Percentiles rank a stretch among this genome's conserved stretches.
phyloP scores from a whole-genome alignment of 2,329 filamentous ascomycete species.

The Byssoonygena ceratinophila region DNA sequence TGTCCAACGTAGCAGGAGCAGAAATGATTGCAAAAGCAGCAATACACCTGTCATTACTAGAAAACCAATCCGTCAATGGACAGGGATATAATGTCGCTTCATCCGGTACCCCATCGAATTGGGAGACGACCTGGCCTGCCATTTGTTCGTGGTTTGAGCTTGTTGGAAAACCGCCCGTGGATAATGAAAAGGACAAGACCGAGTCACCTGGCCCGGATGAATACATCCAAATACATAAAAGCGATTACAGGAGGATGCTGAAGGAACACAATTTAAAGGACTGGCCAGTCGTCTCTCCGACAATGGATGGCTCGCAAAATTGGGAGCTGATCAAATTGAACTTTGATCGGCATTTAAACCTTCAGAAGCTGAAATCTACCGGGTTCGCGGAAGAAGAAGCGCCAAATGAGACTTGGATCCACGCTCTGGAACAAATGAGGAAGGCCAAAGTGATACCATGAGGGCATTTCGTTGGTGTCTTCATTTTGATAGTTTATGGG shows the following conservation, averaged over 20 bases:
- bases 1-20: conserved; percentile 11
- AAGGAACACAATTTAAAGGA: conserved; percentile 12
- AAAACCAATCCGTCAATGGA: conserved; percentile 10
- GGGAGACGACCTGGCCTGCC: conserved; percentile 14
- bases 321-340: conserved; percentile 16
- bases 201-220: conserved; percentile 11
- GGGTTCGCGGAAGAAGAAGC: conserved; percentile 14
- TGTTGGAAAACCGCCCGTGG: conserved; percentile 12
- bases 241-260: conserved; percentile 13
- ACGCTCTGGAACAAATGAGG: conserved; percentile 13
- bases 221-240: conserved; percentile 13
- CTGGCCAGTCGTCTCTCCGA: conserved; percentile 13
- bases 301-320: conserved; percentile 16
- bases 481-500: background rate
- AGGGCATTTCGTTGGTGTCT: background rate
- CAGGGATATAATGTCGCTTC: conserved; percentile 17
- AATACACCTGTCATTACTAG: conserved; percentile 14
- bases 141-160: conserved; percentile 16
- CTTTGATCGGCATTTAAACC: conserved; percentile 13
- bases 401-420: conserved; percentile 11
- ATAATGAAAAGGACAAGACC: conserved; percentile 11
- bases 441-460: conserved; percentile 14
- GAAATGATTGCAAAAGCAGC: conserved; percentile 17
- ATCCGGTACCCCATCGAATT: conserved; percentile 11
- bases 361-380: conserved; percentile 13